Conservation (phyloP, 2,329 filamentous ascomycete species). For the Xylariales sp. region DNA sequence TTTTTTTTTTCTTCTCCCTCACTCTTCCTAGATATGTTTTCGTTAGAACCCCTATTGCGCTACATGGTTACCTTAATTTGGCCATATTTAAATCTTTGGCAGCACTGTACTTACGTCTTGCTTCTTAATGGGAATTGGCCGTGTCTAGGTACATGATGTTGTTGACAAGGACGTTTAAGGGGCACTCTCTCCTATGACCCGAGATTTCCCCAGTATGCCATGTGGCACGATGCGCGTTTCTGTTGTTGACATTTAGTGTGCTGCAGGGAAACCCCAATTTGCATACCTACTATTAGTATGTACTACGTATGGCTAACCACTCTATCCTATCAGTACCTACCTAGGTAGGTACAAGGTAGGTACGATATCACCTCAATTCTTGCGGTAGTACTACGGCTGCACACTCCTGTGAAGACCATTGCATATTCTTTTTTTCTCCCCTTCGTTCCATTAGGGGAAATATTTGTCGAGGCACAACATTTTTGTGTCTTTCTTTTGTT, state of each 20-base stretch:
- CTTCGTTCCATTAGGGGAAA: too few species aligned
- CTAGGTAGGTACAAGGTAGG: too few species aligned
- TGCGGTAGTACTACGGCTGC: not conserved
- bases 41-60: too few species aligned
- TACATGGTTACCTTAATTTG: not conserved
- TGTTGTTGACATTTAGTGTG: not conserved
- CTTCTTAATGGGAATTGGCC: not conserved
- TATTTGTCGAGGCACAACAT: not conserved
- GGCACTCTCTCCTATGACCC: constrained; percentile 36
- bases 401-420: constrained; percentile 1
- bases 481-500: not conserved
- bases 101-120: not conserved
- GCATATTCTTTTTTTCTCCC: not conserved
- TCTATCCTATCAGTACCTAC: too few species aligned
- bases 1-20: not conserved
- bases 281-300: not conserved
- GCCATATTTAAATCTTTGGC: not conserved
- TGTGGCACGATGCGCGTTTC: constrained; percentile 30
- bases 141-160: not conserved
- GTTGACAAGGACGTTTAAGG: not conserved
- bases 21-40: too few species aligned
- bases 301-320: too few species aligned
- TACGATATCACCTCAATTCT: not conserved
- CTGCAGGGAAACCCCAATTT: not conserved
- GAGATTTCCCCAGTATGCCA: constrained; percentile 24